Percentiles rank a stretch among this genome's conserved stretches.
Conservation (phyloP, 306 rosid genomes). For the Quercus wislizeni region DNA sequence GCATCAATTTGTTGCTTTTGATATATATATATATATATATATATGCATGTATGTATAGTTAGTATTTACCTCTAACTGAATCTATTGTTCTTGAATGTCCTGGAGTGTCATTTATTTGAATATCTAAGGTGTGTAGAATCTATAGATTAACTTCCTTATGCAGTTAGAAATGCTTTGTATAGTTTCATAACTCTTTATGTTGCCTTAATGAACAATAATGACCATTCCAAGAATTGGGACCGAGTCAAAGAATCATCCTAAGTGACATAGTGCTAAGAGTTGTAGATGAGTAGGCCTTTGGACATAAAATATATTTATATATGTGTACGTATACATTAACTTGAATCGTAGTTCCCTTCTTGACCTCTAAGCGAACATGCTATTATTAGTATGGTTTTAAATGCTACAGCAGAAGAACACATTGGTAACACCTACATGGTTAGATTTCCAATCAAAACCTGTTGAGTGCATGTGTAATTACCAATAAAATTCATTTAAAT, state of each 20-base stretch:
- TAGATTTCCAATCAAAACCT: constrained; percentile 8
- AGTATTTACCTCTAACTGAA: background rate
- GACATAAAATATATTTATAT: background rate
- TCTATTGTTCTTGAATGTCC: background rate
- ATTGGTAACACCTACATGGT: constrained; percentile 5
- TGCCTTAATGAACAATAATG: background rate
- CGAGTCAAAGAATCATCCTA: background rate
- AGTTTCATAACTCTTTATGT: background rate
- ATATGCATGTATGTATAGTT: too few relatives aligned
- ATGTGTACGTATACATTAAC: background rate
- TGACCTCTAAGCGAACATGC: background rate
- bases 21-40: background rate
- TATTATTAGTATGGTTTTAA: background rate
- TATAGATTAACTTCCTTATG: too few relatives aligned
- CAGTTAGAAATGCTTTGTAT: background rate
- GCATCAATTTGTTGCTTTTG: constrained; percentile 14
- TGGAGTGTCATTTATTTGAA: background rate
- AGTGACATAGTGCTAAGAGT: background rate
- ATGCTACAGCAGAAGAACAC: background rate
- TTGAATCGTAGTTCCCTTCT: background rate
- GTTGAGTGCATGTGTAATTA: too few relatives aligned
- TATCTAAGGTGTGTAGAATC: too few relatives aligned
- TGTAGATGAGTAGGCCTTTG: background rate
- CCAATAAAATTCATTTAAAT: background rate
- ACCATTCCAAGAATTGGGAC: background rate